Evolutionary conservation across 2,329 filamentous ascomycete species (phyloP), one percentile per base, ranked within the genome.

Genomic region (Metarhizium humberi): DNA sequence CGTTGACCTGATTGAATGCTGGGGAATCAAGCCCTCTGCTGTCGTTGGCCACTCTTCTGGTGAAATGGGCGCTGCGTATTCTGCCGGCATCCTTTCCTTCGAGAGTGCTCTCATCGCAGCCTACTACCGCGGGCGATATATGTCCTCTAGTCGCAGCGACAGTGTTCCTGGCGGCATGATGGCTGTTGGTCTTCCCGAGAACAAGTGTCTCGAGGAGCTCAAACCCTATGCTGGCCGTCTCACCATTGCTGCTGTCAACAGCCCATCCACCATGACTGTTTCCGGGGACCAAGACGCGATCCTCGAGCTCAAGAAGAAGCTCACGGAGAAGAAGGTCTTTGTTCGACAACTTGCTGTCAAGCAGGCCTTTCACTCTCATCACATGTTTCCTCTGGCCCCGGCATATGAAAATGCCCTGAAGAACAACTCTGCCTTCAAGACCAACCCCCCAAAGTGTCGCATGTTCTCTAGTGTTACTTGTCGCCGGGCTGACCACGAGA

Each of bases 11-110:
- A 59, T 72, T 16, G 54, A 59, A 25, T 58, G 56, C 3, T 71
- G 65, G 46, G 61, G 61, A 1, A 56, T 74, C 3, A 50, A 42
- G 0, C 67, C 69, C 0, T 34, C 56, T 8, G 58, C 57, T 8
- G 67, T 72, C 2, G 59, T 71, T 1, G 71, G 72, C 1, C 72
- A 74, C 57, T 71, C 67, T 1, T 67, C 63, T 13, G 71, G 71
- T 3, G 71, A 74, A 57, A 72, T 73, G n/a, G 67, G 68, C 6
- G 72, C 72, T 2, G 71, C 65, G 1, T 72, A 71, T 51, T 59
- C 62, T 20, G 57, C 60, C 1, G 61, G 58, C 3, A 40, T 53
- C 5, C 8, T 58, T 14, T 25, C 42, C 1, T 18, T 34, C 3
- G 13, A 43, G 8, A 25, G 16, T 5, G 50, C 50, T 16, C 11